Base-by-base conservation (phyloP, 306 rosid species). In the Vigna radiata region DNA sequence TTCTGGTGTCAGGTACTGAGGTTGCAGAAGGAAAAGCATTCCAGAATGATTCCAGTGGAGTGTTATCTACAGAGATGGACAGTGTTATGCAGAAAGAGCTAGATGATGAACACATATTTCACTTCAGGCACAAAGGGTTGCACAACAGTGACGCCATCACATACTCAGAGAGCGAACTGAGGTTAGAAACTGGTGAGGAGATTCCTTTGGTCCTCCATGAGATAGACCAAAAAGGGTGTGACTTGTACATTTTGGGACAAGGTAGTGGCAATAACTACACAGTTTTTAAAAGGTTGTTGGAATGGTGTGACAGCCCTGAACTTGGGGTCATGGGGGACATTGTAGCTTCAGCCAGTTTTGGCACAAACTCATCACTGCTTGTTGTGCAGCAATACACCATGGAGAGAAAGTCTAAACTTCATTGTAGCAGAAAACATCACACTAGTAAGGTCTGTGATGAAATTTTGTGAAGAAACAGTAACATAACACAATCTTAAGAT, bases 231-330 rank as follows among this genome's bases (percentile, higher is more conserved):
- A 29, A 18, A 21, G 76, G 77, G 17, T 82, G 72, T 71, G 90
- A 85, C 12, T 71, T 89, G 27, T 77, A 80, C 47, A 72, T 86
- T 17, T 84, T 83, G 8, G 93, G 90, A 48, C 83, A 71, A 76
- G 85, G 86, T 4, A 67, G 64, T 58, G 82, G 69, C 2, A 29
- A 21, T 9, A 52, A 6, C 7, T 82, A 77, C 0, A 66, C 43
- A 1, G 10, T 62, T 29, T 66, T 67, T 11, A 1, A 2, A 1
- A 80, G 27, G 7, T 49, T 79, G 9, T 73, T 74, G 2, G 85
- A 84, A n/a, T 89, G 87, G 89, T 79, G 86, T 29, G 89, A 86
- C 25, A 62, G 60, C 46, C 90, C 83, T 3, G 93, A 86, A 68
- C 75, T 86, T 8, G 89, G 90, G 2, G 58, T 63, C 1, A 62